A percentile compares a stretch with the other conserved stretches of the same genome.
Evolutionary conservation across 176 grass and related monocot species (phyloP).

Genomic region (Carex pumila): DNA sequence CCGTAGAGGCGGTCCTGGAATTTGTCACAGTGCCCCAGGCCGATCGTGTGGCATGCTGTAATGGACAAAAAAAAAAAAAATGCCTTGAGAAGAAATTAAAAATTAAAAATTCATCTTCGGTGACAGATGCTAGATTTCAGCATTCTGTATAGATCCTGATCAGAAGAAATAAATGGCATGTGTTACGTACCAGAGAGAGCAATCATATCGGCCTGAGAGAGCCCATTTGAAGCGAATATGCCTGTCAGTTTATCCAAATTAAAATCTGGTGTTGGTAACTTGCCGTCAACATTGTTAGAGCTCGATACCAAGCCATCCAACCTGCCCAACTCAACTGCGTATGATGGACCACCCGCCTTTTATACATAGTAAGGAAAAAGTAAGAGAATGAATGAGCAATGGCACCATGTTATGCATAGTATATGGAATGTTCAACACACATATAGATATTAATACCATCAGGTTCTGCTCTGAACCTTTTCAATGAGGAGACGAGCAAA

Average conservation of each 20-base stretch:
- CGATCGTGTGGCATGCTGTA: conserved; percentile 60
- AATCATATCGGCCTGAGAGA: conserved; percentile 50
- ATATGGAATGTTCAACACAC: background rate
- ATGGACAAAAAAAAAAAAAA: background rate
- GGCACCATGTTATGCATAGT: background rate
- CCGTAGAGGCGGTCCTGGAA: conserved; percentile 45
- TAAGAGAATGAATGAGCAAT: background rate
- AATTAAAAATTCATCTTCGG: too few relatives aligned
- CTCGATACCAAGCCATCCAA: conserved; percentile 57
- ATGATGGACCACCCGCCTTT: conserved; percentile 61
- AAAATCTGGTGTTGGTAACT: conserved; percentile 34
- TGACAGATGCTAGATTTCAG: too few relatives aligned
- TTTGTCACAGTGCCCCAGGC: conserved; percentile 60
- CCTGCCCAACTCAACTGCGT: conserved; percentile 66
- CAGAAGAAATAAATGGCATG: background rate
- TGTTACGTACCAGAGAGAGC: conserved; percentile 49
- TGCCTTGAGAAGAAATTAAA: too few relatives aligned
- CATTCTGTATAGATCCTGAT: background rate
- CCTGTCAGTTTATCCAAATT: conserved; percentile 34
- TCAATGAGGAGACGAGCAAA: background rate
- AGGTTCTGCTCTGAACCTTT: background rate
- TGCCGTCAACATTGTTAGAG: conserved; percentile 35
- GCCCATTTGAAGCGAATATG: conserved; percentile 38
- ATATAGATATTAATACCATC: background rate
- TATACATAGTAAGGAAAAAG: background rate